These are phyloP conservation scores for Starmerella gropengiesseri DNA, from an alignment of 805 yeast species.

Conservation along the genomic window DNA sequence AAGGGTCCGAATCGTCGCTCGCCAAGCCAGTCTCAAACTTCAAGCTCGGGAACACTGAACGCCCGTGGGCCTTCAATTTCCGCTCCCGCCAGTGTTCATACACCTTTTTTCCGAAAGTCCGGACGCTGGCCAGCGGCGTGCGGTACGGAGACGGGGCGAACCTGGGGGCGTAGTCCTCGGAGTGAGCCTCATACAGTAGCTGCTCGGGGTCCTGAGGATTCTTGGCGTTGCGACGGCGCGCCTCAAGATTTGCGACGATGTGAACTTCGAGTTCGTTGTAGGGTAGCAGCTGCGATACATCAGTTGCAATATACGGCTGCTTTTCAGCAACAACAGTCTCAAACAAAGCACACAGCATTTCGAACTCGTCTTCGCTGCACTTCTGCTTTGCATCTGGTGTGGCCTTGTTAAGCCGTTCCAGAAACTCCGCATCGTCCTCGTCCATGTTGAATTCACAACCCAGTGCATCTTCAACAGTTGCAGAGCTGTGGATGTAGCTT, in stretches of 20 bases:
- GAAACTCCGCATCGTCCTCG: constrained; percentile 68
- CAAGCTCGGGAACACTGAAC: constrained; percentile 58
- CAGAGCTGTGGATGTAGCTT: constrained; percentile 75
- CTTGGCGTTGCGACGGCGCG: constrained; percentile 33
- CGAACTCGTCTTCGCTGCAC: constrained; percentile 79
- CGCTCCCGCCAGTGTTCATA: constrained; percentile 76
- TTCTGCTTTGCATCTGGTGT: constrained; percentile 22
- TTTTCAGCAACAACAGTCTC: constrained; percentile 65
- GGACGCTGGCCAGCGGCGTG: constrained; percentile 23
- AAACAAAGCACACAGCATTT: constrained; percentile 57
- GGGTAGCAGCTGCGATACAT: constrained; percentile 62
- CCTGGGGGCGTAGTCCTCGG: constrained; percentile 22
- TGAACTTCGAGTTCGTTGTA: constrained; percentile 56
- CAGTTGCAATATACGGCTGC: constrained; percentile 82
- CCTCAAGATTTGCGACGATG: constrained; percentile 30
- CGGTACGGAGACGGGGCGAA: constrained; percentile 21
- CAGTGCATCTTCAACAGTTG: constrained; percentile 89
- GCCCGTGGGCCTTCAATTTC: constrained; percentile 59
- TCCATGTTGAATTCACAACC: constrained; percentile 86
- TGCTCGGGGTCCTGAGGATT: constrained; percentile 38
- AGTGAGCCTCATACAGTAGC: constrained; percentile 22
- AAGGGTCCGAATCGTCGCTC: constrained; percentile 73
- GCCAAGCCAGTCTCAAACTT: constrained; percentile 80
- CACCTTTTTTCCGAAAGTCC: constrained; percentile 48
- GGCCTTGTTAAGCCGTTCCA: constrained; percentile 33